These are phyloP conservation scores for Cystofilobasidium bisporidii DNA, from an alignment of 768 basidiomycete species.

Conservation along the genomic window DNA sequence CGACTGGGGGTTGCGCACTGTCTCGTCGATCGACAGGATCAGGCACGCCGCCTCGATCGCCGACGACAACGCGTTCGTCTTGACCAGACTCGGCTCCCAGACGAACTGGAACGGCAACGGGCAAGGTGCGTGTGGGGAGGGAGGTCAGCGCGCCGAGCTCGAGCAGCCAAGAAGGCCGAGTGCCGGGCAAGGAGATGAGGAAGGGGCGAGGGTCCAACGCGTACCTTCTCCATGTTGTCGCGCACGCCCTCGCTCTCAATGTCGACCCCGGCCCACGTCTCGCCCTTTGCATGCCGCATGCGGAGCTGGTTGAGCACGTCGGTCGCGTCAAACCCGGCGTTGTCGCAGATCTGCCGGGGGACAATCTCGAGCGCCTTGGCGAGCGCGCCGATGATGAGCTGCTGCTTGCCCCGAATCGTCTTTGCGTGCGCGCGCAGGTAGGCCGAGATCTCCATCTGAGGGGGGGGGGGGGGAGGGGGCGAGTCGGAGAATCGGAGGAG, in stretches of 20 bases:
- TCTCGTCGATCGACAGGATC: constrained; percentile 94
- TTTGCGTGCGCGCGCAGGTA: constrained; percentile 82
- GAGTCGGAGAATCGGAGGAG: too few species aligned
- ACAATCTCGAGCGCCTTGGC: constrained; percentile 96
- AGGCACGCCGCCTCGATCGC: constrained; percentile 93
- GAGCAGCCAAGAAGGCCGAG: background rate
- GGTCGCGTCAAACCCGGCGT: constrained; percentile 93
- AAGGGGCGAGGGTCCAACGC: background rate
- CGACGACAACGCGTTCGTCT: constrained; percentile 87
- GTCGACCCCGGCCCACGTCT: constrained; percentile 83
- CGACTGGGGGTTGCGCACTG: constrained; percentile 87
- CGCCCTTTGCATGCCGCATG: constrained; percentile 84
- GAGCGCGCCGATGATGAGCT: constrained; percentile 86
- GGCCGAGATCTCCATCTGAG: constrained; percentile 93
- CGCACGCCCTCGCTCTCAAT: constrained; percentile 80
- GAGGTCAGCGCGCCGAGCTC: constrained; percentile 1
- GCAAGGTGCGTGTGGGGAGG: too few species aligned
- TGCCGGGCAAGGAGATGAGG: too few species aligned
- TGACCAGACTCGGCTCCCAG: constrained; percentile 95
- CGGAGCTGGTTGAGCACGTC: constrained; percentile 94
- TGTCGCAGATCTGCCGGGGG: constrained; percentile 96
- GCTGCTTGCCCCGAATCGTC: constrained; percentile 88
- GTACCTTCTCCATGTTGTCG: constrained; percentile 77
- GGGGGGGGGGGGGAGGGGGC: background rate
- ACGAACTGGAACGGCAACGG: constrained; percentile 67